Percentiles rank a stretch among this genome's conserved stretches.
Conservation (phyloP, 208 protist species). For the Leishmania lainsoni region DNA sequence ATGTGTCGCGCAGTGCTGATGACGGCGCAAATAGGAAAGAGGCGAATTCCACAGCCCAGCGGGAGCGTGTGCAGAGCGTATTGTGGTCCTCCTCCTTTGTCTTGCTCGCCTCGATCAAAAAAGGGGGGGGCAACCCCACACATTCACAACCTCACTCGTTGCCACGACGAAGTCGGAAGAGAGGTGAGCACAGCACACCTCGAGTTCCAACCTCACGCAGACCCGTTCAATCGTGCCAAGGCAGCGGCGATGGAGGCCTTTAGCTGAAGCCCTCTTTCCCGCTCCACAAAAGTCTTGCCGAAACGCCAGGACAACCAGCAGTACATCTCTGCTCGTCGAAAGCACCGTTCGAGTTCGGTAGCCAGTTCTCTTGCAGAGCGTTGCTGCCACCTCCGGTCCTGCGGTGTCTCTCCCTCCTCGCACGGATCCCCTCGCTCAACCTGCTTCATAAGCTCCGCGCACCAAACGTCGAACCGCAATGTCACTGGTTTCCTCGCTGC, state of each 20-base stretch:
- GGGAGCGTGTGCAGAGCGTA: neutral
- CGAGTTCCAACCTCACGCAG: neutral
- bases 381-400: neutral
- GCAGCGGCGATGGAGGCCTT: conserved; percentile 40
- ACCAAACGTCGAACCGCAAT: conserved; percentile 50
- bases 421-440: neutral
- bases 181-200: neutral
- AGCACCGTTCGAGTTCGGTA: conserved; percentile 48
- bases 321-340: conserved; percentile 77
- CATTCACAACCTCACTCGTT: too few species aligned
- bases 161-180: neutral
- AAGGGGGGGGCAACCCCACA: neutral
- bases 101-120: neutral
- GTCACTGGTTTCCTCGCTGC: conserved; percentile 36
- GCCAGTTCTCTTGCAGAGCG: neutral
- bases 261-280: conserved; percentile 42
- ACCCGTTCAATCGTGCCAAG: conserved; percentile 29
- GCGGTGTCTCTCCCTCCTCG: neutral
- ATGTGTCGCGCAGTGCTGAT: neutral
- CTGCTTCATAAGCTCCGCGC: conserved; percentile 17
- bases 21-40: neutral
- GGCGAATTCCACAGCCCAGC: neutral
- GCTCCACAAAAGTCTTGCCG: conserved; percentile 68
- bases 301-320: conserved; percentile 90
- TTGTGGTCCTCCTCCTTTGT: neutral